Evolutionary conservation across 1,284 basidiomycete genomes (phyloP), one percentile per base, ranked within the genome.

Genomic region (Boletus albobrunnescens): DNA sequence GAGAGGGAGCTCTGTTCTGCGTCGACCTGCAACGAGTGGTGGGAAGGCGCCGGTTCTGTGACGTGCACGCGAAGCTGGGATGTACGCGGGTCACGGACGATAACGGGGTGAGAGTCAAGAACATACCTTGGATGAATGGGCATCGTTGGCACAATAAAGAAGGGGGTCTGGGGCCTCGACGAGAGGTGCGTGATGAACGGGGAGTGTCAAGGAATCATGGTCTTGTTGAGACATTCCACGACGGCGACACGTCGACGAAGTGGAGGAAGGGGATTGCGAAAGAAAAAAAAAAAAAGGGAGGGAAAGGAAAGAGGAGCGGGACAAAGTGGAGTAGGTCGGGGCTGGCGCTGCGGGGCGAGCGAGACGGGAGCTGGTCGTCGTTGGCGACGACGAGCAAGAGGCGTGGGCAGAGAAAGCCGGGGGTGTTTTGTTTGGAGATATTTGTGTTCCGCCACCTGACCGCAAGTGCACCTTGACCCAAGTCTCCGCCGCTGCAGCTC

Each of bases 351-450:
- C 22, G 36, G 16, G 22, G 36, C 13, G 41, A 26, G 31, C 10
- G 39, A 41, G 36, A 32, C 9, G 33, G 24, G 47, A 28, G 58
- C 41, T 61, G 49, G 61, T 51, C 65, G 61, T 58, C 61, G 60
- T 53, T 32, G 60, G 49, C 63, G 64, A 58, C 65, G 66, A 52
- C 51, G 58, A 63, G 65, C 59, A 49, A 62, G 65, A 59, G 47
- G 52, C 50, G 63, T 64, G 64, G 55, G 50, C 44, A 63, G 64
- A 58, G 64, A 55, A 64, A 59, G 39, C 55, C 60, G 57, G 58
- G 47, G 47, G 19, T 23, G 41, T 38, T 46, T 51, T 62, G 16
- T 62, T 67, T 47, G 10, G 1, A 1, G 5, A 0, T 62, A 13
- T 67, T 62, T 62, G 60, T 53, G n/a, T 6, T 23, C 43, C 14